A percentile compares a stretch with the other conserved stretches of the same genome.
Evolutionary conservation across 768 basidiomycete species (phyloP).

Genomic region (Austroboletus eburneus): DNA sequence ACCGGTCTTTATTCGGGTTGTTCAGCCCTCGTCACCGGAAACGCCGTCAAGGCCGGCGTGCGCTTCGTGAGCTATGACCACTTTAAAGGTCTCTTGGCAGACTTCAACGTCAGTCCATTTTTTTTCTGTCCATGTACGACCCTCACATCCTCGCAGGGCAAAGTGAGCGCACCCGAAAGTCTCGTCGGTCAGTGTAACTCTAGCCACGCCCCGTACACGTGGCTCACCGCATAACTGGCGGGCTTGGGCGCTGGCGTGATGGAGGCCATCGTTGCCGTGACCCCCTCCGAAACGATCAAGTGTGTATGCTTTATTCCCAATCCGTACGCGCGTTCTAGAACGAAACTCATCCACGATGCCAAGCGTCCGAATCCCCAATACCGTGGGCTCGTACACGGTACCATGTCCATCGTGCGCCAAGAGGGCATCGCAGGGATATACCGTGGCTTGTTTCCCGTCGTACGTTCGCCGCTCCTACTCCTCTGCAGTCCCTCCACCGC

Average conservation of each 20-base stretch:
- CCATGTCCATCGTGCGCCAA: conserved; percentile 69
- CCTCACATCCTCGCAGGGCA: conserved; percentile 66
- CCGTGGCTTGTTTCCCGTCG: conserved; percentile 90
- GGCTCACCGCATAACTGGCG: conserved; percentile 38
- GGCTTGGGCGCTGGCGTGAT: conserved; percentile 86
- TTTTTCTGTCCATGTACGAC: not conserved
- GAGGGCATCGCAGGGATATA: conserved; percentile 87
- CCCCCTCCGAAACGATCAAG: conserved; percentile 99
- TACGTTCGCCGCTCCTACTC: conserved; percentile 37
- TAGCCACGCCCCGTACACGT: not conserved
- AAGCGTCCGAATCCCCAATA: conserved; percentile 83
- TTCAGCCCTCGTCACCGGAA: conserved; percentile 84
- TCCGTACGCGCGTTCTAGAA: conserved; percentile 48
- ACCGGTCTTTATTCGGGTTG: conserved; percentile 91
- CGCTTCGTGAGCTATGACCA: conserved; percentile 93
- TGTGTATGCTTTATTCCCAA: no score
- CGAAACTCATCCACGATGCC: conserved; percentile 94
- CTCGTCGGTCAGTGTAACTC: conserved; percentile 55
- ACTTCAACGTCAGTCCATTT: conserved; percentile 59
- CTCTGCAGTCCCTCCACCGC: no score
- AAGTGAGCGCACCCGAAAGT: conserved; percentile 82
- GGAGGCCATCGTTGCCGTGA: conserved; percentile 92
- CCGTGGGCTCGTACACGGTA: conserved; percentile 84
- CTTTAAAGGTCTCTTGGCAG: conserved; percentile 81
- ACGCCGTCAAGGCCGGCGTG: conserved; percentile 92